Base-by-base conservation (phyloP, 805 yeast species). In the Ogataea angusta region DNA sequence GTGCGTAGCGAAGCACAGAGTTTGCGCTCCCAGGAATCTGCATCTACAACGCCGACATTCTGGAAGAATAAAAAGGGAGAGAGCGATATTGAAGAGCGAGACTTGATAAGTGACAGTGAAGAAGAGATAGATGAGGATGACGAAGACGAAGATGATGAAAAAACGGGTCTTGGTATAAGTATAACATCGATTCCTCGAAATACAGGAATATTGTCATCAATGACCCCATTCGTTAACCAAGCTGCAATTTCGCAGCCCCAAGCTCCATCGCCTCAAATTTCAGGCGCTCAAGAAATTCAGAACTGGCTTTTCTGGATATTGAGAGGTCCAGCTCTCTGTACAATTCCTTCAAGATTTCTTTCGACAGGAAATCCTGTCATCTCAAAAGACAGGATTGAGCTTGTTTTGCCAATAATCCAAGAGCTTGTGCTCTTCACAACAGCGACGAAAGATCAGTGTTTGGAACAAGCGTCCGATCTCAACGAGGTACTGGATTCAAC, bases 281-380 rank as follows among this genome's bases (percentile, higher is more conserved):
- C 41, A 3, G 25, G 40, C n/a, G 47, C 50, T 4, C 56, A 56
- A 24, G 67, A 63, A 29, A 62, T 59, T 29, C 72, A 85, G 5
- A 83, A 81, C 48, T 80, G 81, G 61, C 59, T 84, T 24, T 90
- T 89, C 2, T 77, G 85, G 60, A 67, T 85, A 9, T 59, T 85
- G 19, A 64, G 90, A 43, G 76, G 80, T 30, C 74, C 82, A 43
- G 81, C 86, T 14, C 66, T 81, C 0, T 67, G 72, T 31, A 73
- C 85, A 0, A 77, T 85, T 9, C 91, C 95, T 0, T 65, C 69
- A 12, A 51, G 57, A 10, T 78, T 79, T 46, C 60, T 73, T 29
- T 45, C 63, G 10, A 63, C 67, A 14, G 25, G 34, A 1, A 68
- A 63, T 40, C 70, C 72, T 0, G 34, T 28, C 0, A 31, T 70